Percentiles rank a stretch among this genome's conserved stretches.
Evolutionary conservation across 768 basidiomycete genomes (phyloP).

Genomic region (Rhodocollybia butyracea): DNA sequence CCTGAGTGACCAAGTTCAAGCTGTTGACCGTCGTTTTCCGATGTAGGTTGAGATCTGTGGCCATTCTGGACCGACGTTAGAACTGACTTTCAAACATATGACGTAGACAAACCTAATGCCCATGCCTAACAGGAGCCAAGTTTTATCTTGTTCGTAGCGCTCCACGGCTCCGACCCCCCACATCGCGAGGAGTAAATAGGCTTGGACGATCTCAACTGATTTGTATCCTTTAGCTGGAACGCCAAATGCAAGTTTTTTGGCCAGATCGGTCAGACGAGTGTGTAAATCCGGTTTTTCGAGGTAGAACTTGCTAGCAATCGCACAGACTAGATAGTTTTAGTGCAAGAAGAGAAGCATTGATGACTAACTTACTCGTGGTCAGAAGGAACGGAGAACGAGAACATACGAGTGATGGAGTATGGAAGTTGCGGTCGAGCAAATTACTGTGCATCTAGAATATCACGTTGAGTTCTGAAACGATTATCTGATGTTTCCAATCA

Average conservation of each 20-base stretch:
- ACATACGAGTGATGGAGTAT: constrained; percentile 91
- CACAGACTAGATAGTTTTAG: constrained; percentile 62
- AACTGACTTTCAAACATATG: neutral
- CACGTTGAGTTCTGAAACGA: constrained; percentile 4
- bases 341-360: neutral
- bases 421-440: constrained; percentile 82
- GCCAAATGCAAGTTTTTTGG: constrained; percentile 84
- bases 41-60: constrained; percentile 92
- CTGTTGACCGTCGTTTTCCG: constrained; percentile 68
- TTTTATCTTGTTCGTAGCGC: constrained; percentile 94
- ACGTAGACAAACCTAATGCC: constrained; percentile 57
- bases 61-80: constrained; percentile 61
- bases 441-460: constrained; percentile 74
- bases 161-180: constrained; percentile 97
- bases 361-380: constrained; percentile 70
- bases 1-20: constrained; percentile 66
- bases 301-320: constrained; percentile 93
- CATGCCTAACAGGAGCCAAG: constrained; percentile 89
- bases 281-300: constrained; percentile 79
- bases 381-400: constrained; percentile 93
- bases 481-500: constrained; percentile 28
- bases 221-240: constrained; percentile 88
- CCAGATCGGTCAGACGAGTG: constrained; percentile 71
- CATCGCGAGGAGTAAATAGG: constrained; percentile 81
- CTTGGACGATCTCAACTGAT: constrained; percentile 93